Percentiles rank a stretch among this genome's conserved stretches.
Conservation (phyloP, 768 basidiomycete species). For the Leccinum boreale region DNA sequence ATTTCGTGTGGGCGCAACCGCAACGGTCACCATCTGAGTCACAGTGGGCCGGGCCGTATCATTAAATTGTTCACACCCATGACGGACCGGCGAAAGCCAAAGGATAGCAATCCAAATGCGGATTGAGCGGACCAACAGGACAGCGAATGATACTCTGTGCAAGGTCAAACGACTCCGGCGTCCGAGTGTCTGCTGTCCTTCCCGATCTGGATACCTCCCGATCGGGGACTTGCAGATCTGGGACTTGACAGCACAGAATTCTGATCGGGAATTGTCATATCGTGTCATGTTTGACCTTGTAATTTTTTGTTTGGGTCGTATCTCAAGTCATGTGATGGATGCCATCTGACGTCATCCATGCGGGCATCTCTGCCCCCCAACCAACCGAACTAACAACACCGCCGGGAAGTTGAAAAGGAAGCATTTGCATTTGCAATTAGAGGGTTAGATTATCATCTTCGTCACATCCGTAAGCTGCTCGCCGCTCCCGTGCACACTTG, state of each 20-base stretch:
- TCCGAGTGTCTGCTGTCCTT: constrained; percentile 16
- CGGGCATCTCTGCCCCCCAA: background rate
- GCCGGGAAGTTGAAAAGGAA: background rate
- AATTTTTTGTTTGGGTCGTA: constrained; percentile 14
- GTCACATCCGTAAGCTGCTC: background rate
- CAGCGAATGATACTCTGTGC: background rate
- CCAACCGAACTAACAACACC: background rate
- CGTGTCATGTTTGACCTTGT: constrained; percentile 19
- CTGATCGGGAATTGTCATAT: constrained; percentile 30
- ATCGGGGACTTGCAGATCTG: constrained; percentile 25
- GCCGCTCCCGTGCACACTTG: background rate
- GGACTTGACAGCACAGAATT: constrained; percentile 30
- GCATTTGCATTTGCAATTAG: background rate
- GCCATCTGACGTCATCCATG: constrained; percentile 22
- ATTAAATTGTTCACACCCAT: constrained; percentile 13
- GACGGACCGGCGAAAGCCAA: constrained; percentile 6
- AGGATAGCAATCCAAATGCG: background rate
- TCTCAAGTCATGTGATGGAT: constrained; percentile 17
- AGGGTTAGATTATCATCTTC: constrained; percentile 24
- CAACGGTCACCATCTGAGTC: constrained; percentile 8
- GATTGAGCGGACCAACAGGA: background rate
- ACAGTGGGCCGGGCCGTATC: constrained; percentile 7
- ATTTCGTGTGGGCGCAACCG: constrained; percentile 23
- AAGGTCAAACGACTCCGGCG: background rate
- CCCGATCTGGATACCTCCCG: constrained; percentile 15